These are phyloP conservation scores for Hibiscus syriacus DNA, from an alignment of 345 rosid genomes.

Conservation along the genomic window DNA sequence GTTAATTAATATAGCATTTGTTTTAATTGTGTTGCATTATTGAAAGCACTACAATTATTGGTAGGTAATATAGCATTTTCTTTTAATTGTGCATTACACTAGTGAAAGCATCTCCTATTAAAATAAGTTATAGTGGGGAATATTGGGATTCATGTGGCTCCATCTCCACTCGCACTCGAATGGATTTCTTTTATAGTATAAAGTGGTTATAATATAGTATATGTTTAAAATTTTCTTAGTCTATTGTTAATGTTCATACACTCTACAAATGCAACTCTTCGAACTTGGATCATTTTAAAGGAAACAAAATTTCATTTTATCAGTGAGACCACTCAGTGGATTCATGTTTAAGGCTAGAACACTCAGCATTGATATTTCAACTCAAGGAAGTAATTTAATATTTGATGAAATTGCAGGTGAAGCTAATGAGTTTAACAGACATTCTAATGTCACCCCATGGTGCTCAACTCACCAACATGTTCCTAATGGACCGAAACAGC, in stretches of 20 bases:
- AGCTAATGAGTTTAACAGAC: slow-evolving; percentile 56
- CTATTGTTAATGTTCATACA: no score
- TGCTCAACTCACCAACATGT: slow-evolving; percentile 70
- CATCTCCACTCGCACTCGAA: not conserved
- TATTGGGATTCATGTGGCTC: not conserved
- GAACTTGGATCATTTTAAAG: no score
- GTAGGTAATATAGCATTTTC: not conserved
- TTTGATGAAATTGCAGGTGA: slow-evolving; percentile 31
- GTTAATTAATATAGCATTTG: not conserved
- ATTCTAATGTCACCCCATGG: slow-evolving; percentile 64
- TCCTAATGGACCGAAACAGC: slow-evolving; percentile 65
- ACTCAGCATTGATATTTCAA: no score
- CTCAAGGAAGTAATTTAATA: no score
- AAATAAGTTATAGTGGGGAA: not conserved
- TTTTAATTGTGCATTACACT: not conserved
- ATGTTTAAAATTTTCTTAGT: no score
- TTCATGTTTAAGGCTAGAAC: not conserved
- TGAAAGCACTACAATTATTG: no score
- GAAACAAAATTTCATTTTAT: no score
- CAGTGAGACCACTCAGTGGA: no score
- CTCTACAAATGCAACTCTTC: no score
- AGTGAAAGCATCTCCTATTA: not conserved
- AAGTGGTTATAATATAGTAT: no score
- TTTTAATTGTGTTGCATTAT: not conserved
- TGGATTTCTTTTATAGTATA: not conserved